Percentiles rank a stretch among this genome's conserved stretches.
Conservation (phyloP, 768 basidiomycete genomes). For the Trametes cingulata region DNA sequence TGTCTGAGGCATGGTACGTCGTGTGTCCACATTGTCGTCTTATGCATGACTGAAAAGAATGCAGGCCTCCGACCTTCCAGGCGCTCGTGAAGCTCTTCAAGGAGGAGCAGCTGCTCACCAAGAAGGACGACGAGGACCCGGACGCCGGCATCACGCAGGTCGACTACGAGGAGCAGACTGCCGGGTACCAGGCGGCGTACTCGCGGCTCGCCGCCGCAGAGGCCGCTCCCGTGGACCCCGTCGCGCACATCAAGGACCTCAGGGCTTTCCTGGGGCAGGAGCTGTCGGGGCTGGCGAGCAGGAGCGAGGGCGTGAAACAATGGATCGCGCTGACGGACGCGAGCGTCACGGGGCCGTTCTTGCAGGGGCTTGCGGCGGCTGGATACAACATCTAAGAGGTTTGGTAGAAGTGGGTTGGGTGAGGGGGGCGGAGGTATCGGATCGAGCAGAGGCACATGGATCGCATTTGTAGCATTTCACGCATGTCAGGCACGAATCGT, state of each 20-base stretch:
- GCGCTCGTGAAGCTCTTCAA: slow-evolving; percentile 76
- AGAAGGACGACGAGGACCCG: slow-evolving; percentile 48
- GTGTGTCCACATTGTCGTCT: neutral
- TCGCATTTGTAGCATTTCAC: slow-evolving; percentile 21
- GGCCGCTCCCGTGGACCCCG: slow-evolving; percentile 38
- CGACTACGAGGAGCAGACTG: slow-evolving; percentile 87
- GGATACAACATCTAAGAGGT: slow-evolving; percentile 14
- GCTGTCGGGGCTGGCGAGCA: slow-evolving; percentile 22
- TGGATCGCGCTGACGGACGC: slow-evolving; percentile 21
- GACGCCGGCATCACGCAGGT: slow-evolving; percentile 68
- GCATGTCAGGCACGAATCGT: slow-evolving; percentile 4
- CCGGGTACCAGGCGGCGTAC: slow-evolving; percentile 94
- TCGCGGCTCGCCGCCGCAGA: slow-evolving; percentile 78
- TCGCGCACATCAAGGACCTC: slow-evolving; percentile 32
- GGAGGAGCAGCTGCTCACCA: slow-evolving; percentile 69
- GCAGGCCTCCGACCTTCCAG: slow-evolving; percentile 70
- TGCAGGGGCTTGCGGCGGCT: slow-evolving; percentile 22
- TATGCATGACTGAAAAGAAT: neutral
- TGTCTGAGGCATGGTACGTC: slow-evolving; percentile 63
- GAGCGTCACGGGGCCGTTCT: slow-evolving; percentile 23
- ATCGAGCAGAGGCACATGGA: neutral
- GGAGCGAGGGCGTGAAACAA: slow-evolving; percentile 17
- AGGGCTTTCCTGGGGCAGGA: slow-evolving; percentile 29
- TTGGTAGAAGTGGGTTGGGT: neutral
- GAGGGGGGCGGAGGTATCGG: neutral